These are phyloP conservation scores for Aspergillus bridgeri DNA, from an alignment of 495 filamentous ascomycete species.

Conservation along the genomic window DNA sequence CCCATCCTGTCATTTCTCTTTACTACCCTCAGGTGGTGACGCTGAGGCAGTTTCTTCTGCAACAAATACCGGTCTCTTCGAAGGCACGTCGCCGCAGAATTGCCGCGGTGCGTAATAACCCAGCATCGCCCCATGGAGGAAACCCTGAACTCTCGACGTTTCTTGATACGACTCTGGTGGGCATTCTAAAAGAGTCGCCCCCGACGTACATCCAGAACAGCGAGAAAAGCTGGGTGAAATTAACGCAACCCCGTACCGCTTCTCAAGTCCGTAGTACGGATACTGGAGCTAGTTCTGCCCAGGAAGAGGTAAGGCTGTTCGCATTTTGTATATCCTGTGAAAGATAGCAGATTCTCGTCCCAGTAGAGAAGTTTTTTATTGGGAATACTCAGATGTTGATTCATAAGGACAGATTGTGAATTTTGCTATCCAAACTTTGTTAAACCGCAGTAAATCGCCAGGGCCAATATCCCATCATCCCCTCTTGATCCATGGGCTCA, in stretches of 20 bases:
- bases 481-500: slow-evolving; percentile 76
- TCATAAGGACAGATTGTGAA: slow-evolving; percentile 64
- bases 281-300: slow-evolving; percentile 39
- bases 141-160: slow-evolving; percentile 43
- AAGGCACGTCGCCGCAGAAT: slow-evolving; percentile 51
- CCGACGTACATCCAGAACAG: slow-evolving; percentile 34
- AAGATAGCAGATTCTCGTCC: not conserved
- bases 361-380: too few species aligned
- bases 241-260: slow-evolving; percentile 41
- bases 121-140: not conserved
- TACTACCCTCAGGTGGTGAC: slow-evolving; percentile 70
- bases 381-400: not conserved
- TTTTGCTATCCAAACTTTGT: slow-evolving; percentile 74
- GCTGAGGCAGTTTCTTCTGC: slow-evolving; percentile 67
- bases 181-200: slow-evolving; percentile 37
- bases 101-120: slow-evolving; percentile 24
- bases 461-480: slow-evolving; percentile 62
- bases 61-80: slow-evolving; percentile 48
- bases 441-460: slow-evolving; percentile 50
- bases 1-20: slow-evolving; percentile 66
- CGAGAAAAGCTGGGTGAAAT: too few species aligned
- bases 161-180: slow-evolving; percentile 69
- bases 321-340: not conserved
- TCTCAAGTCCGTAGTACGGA: slow-evolving; percentile 34
- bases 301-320: slow-evolving; percentile 56